Evolutionary conservation across 768 basidiomycete species (phyloP).

Genomic region (Hygrocybe coccinea): DNA sequence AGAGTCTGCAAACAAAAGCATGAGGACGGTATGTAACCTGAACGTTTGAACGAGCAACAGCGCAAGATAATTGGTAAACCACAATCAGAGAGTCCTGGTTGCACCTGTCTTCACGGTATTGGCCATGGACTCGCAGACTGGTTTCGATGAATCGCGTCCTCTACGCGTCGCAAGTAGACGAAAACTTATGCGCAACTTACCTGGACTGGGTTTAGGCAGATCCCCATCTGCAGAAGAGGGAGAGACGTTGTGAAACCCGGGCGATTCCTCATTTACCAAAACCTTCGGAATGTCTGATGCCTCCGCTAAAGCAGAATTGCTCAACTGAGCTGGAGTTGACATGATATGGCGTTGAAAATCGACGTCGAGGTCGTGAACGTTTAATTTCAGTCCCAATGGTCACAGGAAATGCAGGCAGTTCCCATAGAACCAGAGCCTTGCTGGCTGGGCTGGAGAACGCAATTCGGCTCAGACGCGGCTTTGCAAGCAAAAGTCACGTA

Average conservation of each 20-base stretch:
- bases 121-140: neutral
- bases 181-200: neutral
- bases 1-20: neutral
- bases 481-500: too few relatives aligned
- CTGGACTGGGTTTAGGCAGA: neutral
- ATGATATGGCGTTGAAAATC: neutral
- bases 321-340: neutral
- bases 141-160: too few relatives aligned
- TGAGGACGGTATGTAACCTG: neutral
- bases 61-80: too few relatives aligned
- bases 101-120: neutral
- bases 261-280: neutral
- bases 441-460: too few relatives aligned
- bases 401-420: neutral
- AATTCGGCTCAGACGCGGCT: too few relatives aligned
- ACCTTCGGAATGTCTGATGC: too few relatives aligned
- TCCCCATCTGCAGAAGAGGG: neutral
- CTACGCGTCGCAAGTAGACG: neutral
- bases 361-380: neutral
- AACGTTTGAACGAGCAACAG: too few relatives aligned
- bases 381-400: neutral
- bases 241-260: neutral
- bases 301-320: neutral
- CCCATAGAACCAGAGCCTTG: too few relatives aligned
- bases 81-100: too few relatives aligned